Evolutionary conservation across 164 flowering plant species (phyloP).

Genomic region (Vitis amurensis): DNA sequence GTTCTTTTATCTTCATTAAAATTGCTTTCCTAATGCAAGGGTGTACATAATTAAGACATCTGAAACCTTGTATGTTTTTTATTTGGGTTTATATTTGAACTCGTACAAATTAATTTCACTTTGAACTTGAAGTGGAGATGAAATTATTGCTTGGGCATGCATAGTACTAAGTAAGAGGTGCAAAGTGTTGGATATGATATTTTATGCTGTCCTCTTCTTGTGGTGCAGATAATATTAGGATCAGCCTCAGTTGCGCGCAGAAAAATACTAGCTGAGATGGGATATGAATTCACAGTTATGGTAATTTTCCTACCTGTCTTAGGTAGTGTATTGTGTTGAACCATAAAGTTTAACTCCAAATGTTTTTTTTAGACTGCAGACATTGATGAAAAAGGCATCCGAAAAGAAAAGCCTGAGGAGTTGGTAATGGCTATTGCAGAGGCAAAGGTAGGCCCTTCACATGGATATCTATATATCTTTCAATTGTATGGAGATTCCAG

Average conservation of each 20-base stretch:
- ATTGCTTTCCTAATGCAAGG: no score
- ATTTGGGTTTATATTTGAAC: no score
- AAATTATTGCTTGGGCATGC: neutral
- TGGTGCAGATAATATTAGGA: constrained; percentile 81
- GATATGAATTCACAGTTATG: constrained; percentile 74
- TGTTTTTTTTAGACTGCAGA: constrained; percentile 69
- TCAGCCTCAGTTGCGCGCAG: constrained; percentile 77
- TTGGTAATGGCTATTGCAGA: constrained; percentile 89
- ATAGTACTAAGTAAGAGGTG: neutral
- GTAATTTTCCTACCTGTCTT: constrained; percentile 30
- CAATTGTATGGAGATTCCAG: no score
- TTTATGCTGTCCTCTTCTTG: neutral
- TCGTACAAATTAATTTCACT: no score
- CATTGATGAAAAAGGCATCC: constrained; percentile 80
- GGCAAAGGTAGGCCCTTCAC: constrained; percentile 59
- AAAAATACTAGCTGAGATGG: constrained; percentile 79
- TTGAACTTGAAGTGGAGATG: neutral
- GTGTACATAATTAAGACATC: no score
- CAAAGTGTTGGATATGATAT: neutral
- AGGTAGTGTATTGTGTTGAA: neutral
- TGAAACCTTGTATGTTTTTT: no score
- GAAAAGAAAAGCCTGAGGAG: constrained; percentile 85
- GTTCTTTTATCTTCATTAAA: no score
- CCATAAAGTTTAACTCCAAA: constrained; percentile 6
- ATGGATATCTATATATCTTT: no score